A percentile compares a stretch with the other conserved stretches of the same genome.
These are phyloP conservation scores for Hypoxylon sp. DNA, from an alignment of 2,329 filamentous ascomycete species.

Conservation along the genomic window DNA sequence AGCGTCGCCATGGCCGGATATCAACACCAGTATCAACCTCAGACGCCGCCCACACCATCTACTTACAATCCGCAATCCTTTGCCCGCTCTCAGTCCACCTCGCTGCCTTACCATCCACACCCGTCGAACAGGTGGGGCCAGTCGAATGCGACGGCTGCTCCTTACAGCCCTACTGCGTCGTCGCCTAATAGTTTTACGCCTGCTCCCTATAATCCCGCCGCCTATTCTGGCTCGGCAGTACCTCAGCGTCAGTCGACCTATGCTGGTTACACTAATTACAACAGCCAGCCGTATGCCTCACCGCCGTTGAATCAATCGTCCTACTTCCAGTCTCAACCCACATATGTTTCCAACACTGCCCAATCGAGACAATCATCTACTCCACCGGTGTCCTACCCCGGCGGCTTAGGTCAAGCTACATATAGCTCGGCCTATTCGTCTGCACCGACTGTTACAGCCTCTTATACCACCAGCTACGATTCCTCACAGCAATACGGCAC, in stretches of 20 bases:
- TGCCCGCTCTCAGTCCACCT: constrained; percentile 68
- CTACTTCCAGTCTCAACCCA: constrained; percentile 53
- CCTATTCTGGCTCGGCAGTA: constrained; percentile 65
- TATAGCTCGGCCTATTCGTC: constrained; percentile 57
- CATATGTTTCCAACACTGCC: constrained; percentile 47
- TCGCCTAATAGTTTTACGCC: constrained; percentile 63
- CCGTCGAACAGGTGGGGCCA: constrained; percentile 54
- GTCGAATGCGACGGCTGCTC: constrained; percentile 52
- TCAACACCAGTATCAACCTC: constrained; percentile 66
- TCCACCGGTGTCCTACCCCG: constrained; percentile 52
- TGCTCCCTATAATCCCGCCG: constrained; percentile 71
- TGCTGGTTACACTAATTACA: constrained; percentile 64
- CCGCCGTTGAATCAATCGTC: constrained; percentile 51
- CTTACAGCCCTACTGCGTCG: constrained; percentile 56
- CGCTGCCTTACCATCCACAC: constrained; percentile 65
- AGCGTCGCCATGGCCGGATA: constrained; percentile 66
- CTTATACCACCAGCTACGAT: constrained; percentile 50
- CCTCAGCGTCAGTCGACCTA: constrained; percentile 69
- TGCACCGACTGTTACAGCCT: constrained; percentile 40
- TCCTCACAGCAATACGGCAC: constrained; percentile 54
- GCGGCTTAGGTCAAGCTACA: constrained; percentile 60
- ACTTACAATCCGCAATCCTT: constrained; percentile 82
- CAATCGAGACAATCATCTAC: constrained; percentile 53
- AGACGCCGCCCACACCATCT: constrained; percentile 63
- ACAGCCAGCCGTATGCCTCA: constrained; percentile 54